Base-by-base conservation (phyloP, 78 protist species). In the Dictyostelium discoideum region DNA sequence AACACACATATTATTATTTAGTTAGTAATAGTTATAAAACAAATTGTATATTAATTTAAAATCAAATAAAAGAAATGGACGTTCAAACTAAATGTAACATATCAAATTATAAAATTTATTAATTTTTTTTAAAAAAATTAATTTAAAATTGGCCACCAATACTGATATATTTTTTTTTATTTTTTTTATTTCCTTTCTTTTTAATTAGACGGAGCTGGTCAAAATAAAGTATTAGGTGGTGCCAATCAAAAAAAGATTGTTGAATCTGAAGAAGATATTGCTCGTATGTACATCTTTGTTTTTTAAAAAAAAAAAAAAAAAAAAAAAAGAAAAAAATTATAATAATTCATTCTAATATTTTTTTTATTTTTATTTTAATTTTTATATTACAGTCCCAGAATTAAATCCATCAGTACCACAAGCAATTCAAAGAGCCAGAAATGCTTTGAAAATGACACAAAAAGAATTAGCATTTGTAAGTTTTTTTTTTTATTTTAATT, bases 391-490 rank as follows among this genome's bases (percentile, higher is more conserved):
- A 69, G 65, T 88, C 11, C 93, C 93, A 63, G 87, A 88, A 67
- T 80, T 88, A 54, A 88, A 88, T 26, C 50, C 72, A 40, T 42
- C 85, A 22, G 96, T 93, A 7, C 73, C 96, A 29, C 78, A 77
- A 63, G 88, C 86, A 26, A 93, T 97, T 72, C 50, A 24, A 84
- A 87, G 86, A 84, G 99, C 95, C 11, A 77, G 98, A 18, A 50
- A 14, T 32, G 96, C 22, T 24, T 44, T 90, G 78, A 48, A 50
- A 24, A 18, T 78, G 94, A 96, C 95, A 8, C 98, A 97, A 92
- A 96, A 97, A 93, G 97, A 94, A 42, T 88, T 96, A 39, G 98
- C 98, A 20, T 46, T 54, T 42, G 65, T 54, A 54, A 54, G 65
- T 54, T 50, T 8, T 11, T 50, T 50, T 50, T 50, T 81, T 85